Evolutionary conservation across 139 green algal species (phyloP).

Genomic region (Volvox reticuliferus): DNA sequence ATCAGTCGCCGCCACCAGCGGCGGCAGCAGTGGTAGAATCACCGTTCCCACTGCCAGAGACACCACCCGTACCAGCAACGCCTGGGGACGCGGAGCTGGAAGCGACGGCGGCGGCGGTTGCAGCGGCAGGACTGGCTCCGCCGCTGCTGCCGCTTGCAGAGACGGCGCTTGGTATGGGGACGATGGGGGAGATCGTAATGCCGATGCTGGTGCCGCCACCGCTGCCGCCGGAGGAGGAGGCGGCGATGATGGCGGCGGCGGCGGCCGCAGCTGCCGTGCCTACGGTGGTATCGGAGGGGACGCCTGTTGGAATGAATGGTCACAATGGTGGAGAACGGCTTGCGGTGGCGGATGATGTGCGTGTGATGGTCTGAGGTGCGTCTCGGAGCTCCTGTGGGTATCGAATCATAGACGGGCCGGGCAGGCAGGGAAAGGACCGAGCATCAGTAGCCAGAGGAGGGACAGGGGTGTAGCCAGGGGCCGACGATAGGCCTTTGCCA

Average conservation of each 20-base stretch:
- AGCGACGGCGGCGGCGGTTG: background rate
- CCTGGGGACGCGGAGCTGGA: background rate
- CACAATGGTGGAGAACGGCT: too few species aligned
- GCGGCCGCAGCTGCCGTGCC: background rate
- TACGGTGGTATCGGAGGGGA: background rate
- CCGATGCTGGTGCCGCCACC: background rate
- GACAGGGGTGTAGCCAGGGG: too few species aligned
- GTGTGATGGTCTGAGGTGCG: background rate
- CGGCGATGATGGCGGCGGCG: background rate
- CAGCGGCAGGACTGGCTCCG: background rate
- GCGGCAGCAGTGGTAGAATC: background rate
- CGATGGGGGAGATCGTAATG: background rate
- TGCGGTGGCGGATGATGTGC: background rate
- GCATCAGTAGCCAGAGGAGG: too few species aligned
- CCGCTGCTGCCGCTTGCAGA: background rate
- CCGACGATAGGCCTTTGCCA: too few species aligned
- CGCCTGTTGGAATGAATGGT: background rate
- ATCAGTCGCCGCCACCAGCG: background rate
- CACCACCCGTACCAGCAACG: background rate
- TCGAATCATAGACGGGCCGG: background rate
- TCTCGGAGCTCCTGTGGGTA: background rate
- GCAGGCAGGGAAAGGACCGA: background rate
- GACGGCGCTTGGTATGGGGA: background rate
- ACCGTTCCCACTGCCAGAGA: background rate
- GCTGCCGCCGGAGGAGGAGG: conserved; percentile 4